Evolutionary conservation across 352 stramenopile species (phyloP), one percentile per base, ranked within the genome.

Genomic region (Ophiocytium majus): DNA sequence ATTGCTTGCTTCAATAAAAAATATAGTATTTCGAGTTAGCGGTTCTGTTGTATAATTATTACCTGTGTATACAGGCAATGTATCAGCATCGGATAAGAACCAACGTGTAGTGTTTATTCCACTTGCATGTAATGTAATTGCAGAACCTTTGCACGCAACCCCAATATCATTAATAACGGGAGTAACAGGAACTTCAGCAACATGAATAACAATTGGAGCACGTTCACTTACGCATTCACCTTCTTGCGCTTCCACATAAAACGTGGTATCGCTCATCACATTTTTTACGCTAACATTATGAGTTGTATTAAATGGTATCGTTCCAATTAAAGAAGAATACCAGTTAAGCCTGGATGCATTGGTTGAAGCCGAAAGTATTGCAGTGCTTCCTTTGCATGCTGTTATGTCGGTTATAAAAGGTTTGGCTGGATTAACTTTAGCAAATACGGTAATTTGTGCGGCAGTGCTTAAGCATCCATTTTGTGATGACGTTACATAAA

Each of bases 1-100:
- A 71, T 71, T 71, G 57, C 57, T 71, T 71, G 57, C 57, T 71
- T 71, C 57, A 71, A 71, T 71, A 71, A 71, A 71, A 71, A 71
- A 71, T 71, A 71, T 71, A 71, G 57, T 71, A 71, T 71, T 71
- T 71, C 57, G 57, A 71, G 57, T 71, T 71, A 71, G 57, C 57
- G 57, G 57, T 71, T 71, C 57, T 71, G 57, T 71, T 71, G 57
- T 71, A 71, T 71, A 71, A 71, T 71, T 71, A 71, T 71, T 71
- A 71, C 57, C 57, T 71, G 57, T 71, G 57, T 71, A 71, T 71
- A 71, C 57, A 71, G 57, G 57, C 57, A 71, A 71, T 71, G 57
- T 71, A 71, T 71, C 57, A 71, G 57, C 57, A 71, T 71, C 57
- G 57, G 57, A 71, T 71, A 71, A 71, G 57, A 71, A 71, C 57